Conservation (phyloP, 768 basidiomycete genomes). For the Calocybe cyanea region DNA sequence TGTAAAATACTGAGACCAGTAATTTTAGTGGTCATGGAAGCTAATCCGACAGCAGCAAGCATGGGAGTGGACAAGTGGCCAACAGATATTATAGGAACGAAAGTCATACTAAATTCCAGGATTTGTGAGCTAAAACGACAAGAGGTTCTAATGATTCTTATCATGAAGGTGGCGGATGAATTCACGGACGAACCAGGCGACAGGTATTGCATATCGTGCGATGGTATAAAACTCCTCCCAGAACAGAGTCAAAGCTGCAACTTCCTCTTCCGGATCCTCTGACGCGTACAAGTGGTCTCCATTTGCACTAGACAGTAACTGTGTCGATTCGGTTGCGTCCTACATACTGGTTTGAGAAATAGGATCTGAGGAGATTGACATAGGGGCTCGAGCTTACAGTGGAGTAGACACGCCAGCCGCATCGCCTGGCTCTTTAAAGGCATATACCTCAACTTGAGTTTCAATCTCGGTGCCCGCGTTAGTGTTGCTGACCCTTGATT, state of each 20-base stretch:
- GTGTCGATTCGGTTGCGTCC: too few species aligned
- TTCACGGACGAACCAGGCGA: slow-evolving; percentile 3
- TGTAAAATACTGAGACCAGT: slow-evolving; percentile 77
- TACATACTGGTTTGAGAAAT: too few species aligned
- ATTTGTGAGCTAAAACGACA: slow-evolving; percentile 54
- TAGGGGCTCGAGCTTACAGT: too few species aligned
- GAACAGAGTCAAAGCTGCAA: not conserved
- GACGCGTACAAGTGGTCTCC: too few species aligned
- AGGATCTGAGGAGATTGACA: too few species aligned
- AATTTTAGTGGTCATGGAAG: slow-evolving; percentile 69
- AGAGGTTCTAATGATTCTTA: not conserved
- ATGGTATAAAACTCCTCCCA: slow-evolving; percentile 12
- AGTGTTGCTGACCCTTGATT: too few species aligned
- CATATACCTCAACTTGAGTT: too few species aligned
- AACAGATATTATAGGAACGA: slow-evolving; percentile 80
- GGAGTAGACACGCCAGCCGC: too few species aligned
- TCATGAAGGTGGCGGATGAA: not conserved
- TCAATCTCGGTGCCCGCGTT: too few species aligned
- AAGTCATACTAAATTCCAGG: slow-evolving; percentile 81
- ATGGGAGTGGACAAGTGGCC: slow-evolving; percentile 88
- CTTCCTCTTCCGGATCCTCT: too few species aligned
- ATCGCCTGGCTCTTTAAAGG: too few species aligned
- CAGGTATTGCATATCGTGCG: slow-evolving; percentile 8
- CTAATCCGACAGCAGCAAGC: slow-evolving; percentile 79
- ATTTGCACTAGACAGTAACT: too few species aligned